Evolutionary conservation across 371 early-diverging fungal species (phyloP).

Genomic region (Apophysomyces variabilis): DNA sequence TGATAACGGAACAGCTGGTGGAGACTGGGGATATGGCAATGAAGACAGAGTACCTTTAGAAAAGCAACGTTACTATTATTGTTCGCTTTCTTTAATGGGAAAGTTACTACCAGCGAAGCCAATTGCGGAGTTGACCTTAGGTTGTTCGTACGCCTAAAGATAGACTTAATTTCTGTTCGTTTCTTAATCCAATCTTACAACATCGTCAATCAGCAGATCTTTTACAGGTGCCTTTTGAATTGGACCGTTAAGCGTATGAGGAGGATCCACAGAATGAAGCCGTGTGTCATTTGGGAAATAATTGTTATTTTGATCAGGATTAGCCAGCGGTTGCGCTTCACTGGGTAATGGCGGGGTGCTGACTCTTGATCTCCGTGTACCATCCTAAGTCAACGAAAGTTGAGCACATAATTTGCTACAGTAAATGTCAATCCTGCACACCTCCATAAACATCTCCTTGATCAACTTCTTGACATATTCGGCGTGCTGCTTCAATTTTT

Average conservation of each 20-base stretch:
- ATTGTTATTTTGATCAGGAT: background rate
- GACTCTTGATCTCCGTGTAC: constrained; percentile 16
- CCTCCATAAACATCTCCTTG: constrained; percentile 33
- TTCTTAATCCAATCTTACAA: background rate
- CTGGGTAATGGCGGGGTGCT: constrained; percentile 21
- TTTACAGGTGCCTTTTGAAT: constrained; percentile 4
- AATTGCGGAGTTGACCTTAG: background rate
- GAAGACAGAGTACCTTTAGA: constrained; percentile 13
- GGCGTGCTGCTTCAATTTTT: constrained; percentile 27
- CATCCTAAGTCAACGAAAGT: constrained; percentile 13
- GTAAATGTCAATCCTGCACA: background rate
- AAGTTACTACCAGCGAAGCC: background rate
- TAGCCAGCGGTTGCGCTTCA: background rate
- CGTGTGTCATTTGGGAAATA: background rate
- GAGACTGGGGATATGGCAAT: constrained; percentile 17
- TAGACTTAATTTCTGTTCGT: constrained; percentile 4
- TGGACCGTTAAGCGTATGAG: background rate
- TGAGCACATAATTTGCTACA: background rate
- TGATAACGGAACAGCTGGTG: background rate
- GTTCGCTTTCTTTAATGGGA: background rate
- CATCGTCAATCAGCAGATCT: background rate
- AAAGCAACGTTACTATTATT: background rate
- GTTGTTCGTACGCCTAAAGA: background rate
- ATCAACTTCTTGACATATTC: constrained; percentile 32
- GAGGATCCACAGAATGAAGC: constrained; percentile 16